Evolutionary conservation across 2,329 filamentous ascomycete species (phyloP).

Genomic region (Xylariales sp.): DNA sequence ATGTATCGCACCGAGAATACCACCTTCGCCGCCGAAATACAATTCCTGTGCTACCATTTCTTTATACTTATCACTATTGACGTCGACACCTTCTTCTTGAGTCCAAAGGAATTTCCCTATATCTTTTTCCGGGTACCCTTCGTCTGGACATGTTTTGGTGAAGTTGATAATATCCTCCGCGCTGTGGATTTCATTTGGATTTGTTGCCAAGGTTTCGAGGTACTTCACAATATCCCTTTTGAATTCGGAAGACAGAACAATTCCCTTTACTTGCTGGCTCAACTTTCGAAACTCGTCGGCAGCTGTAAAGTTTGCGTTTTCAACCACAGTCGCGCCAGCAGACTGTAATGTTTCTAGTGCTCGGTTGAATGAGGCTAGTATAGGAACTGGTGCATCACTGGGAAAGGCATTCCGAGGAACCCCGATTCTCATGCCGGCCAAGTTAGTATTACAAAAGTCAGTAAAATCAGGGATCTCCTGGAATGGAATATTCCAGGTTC

Average conservation of each 20-base stretch:
- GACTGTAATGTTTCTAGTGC: neutral
- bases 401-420: too few species aligned
- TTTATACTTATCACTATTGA: neutral
- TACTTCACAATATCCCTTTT: neutral
- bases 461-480: neutral
- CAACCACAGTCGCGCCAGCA: neutral
- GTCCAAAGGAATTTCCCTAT: neutral
- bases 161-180: too few species aligned
- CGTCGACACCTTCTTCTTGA: neutral
- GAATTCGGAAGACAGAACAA: neutral
- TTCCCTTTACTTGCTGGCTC: neutral
- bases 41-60: neutral
- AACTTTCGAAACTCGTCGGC: neutral
- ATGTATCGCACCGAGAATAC: neutral
- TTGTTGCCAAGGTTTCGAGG: too few species aligned
- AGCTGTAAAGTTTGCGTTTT: neutral
- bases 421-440: too few species aligned
- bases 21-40: neutral
- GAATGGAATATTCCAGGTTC: slow-evolving; percentile 2
- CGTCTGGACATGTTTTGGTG: neutral
- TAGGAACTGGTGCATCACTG: too few species aligned
- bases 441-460: too few species aligned
- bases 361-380: too few species aligned
- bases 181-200: too few species aligned
- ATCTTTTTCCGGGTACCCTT: neutral